A percentile compares a stretch with the other conserved stretches of the same genome.
phyloP scores from a whole-genome alignment of 768 basidiomycete genomes.

The Termitomyces sp. region DNA sequence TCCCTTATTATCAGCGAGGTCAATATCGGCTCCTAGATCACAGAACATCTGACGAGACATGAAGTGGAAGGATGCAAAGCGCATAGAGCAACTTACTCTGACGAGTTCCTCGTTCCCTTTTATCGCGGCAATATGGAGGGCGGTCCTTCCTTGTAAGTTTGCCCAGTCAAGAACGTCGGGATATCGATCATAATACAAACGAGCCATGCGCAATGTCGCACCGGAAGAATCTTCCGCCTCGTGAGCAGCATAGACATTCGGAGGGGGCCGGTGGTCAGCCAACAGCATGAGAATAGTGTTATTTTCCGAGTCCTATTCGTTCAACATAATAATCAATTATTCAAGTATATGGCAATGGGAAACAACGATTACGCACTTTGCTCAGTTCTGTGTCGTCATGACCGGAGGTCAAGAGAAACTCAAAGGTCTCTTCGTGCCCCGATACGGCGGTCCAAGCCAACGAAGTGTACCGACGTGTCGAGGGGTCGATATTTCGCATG shows the following conservation, averaged over 20 bases:
- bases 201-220: slow-evolving; percentile 81
- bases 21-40: slow-evolving; percentile 85
- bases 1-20: slow-evolving; percentile 86
- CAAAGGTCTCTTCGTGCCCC: slow-evolving; percentile 89
- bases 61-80: background rate
- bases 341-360: background rate
- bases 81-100: slow-evolving; percentile 41
- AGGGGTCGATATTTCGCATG: slow-evolving; percentile 86
- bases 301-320: slow-evolving; percentile 76
- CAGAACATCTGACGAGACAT: slow-evolving; percentile 68
- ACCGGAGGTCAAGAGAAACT: slow-evolving; percentile 78
- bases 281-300: slow-evolving; percentile 92
- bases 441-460: slow-evolving; percentile 89
- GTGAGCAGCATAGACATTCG: slow-evolving; percentile 39
- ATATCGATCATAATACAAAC: slow-evolving; percentile 82
- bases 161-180: slow-evolving; percentile 90
- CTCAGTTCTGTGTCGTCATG: slow-evolving; percentile 94
- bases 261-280: slow-evolving; percentile 68
- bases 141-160: slow-evolving; percentile 84
- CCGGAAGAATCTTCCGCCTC: slow-evolving; percentile 58
- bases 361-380: slow-evolving; percentile 43
- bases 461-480: slow-evolving; percentile 72
- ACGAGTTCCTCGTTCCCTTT: slow-evolving; percentile 90
- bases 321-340: background rate
- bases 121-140: slow-evolving; percentile 81